These are phyloP conservation scores for Pseudopyricularia javanii DNA, from an alignment of 2,329 filamentous ascomycete species.

Conservation along the genomic window DNA sequence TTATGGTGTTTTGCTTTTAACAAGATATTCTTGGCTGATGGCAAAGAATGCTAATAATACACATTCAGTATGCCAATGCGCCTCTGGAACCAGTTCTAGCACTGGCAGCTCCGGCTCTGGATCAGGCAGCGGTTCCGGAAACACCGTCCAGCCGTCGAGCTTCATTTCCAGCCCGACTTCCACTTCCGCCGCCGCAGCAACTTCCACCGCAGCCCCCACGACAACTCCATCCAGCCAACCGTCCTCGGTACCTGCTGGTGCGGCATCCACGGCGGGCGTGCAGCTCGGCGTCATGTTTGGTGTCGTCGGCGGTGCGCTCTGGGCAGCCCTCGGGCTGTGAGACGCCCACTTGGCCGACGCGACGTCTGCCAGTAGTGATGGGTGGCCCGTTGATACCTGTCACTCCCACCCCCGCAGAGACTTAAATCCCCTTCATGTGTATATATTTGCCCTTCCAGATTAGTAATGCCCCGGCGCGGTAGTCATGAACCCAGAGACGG, in stretches of 20 bases:
- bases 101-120: not conserved
- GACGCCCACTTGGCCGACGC: no score
- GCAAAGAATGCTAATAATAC: not conserved
- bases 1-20: not conserved
- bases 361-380: not conserved
- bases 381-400: not conserved
- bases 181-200: not conserved
- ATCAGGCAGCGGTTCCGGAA: not conserved
- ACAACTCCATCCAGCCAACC: not conserved
- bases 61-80: not conserved
- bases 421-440: not conserved
- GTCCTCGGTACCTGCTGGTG: not conserved
- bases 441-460: not conserved
- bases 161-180: not conserved
- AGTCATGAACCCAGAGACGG: not conserved
- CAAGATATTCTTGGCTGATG: not conserved
- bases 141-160: not conserved
- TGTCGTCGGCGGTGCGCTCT: not conserved
- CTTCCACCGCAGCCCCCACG: not conserved
- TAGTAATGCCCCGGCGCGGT: not conserved
- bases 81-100: not conserved
- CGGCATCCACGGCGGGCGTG: conserved; percentile 6
- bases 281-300: conserved; percentile 2
- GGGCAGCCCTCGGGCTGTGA: not conserved
- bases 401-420: not conserved